These are phyloP conservation scores for Cladosporium cucumerinum DNA, from an alignment of 2,329 filamentous ascomycete species.

Conservation along the genomic window DNA sequence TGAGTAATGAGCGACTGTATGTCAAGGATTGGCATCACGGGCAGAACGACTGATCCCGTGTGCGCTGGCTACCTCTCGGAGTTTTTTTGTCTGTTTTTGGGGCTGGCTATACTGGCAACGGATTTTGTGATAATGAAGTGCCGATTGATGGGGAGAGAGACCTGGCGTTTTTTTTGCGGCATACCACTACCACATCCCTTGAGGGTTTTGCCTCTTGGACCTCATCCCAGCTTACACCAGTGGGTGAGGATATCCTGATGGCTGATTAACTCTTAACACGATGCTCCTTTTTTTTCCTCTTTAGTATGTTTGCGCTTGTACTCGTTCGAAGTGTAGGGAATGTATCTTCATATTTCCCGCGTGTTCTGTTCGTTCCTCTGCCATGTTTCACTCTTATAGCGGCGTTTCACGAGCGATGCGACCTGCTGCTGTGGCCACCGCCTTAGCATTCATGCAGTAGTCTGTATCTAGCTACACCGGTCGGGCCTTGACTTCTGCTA, in stretches of 20 bases:
- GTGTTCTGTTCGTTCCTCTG: not conserved
- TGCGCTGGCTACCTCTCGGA: not conserved
- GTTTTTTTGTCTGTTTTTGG: not conserved
- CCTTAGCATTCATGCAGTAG: too few relatives aligned
- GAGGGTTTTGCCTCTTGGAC: not conserved
- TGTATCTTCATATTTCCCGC: not conserved
- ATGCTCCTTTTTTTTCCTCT: not conserved
- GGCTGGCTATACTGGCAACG: not conserved
- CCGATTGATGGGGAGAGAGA: not conserved
- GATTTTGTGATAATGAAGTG: not conserved
- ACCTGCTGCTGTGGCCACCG: too few relatives aligned
- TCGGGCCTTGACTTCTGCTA: too few relatives aligned
- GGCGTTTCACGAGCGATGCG: too few relatives aligned
- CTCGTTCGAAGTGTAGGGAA: not conserved
- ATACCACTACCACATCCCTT: not conserved
- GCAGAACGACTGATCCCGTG: not conserved
- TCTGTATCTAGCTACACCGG: too few relatives aligned
- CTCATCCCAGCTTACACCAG: not conserved
- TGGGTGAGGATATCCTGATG: not conserved
- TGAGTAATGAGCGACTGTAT: constrained; percentile 17
- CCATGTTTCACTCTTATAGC: not conserved
- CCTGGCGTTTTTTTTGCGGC: not conserved
- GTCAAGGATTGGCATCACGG: not conserved
- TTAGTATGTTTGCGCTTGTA: not conserved
- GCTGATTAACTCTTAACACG: not conserved